Evolutionary conservation across 805 yeast genomes (phyloP).

Genomic region (Dipodascus geniculatus): DNA sequence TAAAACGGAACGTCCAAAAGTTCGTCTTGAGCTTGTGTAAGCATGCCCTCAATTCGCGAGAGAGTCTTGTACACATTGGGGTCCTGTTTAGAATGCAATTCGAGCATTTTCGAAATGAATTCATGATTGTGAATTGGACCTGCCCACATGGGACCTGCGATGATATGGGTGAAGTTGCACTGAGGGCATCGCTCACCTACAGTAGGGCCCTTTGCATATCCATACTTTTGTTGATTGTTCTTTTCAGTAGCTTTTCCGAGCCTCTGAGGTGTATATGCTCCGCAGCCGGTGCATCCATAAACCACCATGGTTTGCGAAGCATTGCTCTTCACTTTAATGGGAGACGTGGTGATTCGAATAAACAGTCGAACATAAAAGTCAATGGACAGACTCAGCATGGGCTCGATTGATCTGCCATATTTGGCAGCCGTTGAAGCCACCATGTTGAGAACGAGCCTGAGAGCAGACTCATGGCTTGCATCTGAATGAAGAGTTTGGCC

Average conservation of each 20-base stretch:
- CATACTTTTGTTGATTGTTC: constrained; percentile 26
- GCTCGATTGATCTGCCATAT: constrained; percentile 79
- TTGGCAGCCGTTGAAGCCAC: constrained; percentile 83
- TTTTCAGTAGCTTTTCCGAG: constrained; percentile 38
- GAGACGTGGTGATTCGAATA: constrained; percentile 65
- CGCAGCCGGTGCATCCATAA: constrained; percentile 83
- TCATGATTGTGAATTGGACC: constrained; percentile 61
- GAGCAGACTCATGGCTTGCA: constrained; percentile 86
- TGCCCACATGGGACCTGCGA: constrained; percentile 97
- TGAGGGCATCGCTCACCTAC: constrained; percentile 27
- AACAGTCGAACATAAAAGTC: constrained; percentile 89
- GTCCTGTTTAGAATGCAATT: constrained; percentile 50
- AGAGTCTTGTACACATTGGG: constrained; percentile 60
- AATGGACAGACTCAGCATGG: constrained; percentile 72
- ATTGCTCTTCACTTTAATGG: constrained; percentile 68
- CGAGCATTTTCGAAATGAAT: constrained; percentile 55
- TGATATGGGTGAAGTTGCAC: constrained; percentile 59
- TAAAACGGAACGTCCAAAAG: constrained; percentile 59
- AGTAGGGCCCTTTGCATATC: constrained; percentile 54
- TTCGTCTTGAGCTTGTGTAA: constrained; percentile 71
- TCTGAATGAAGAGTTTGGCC: constrained; percentile 82
- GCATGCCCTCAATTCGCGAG: constrained; percentile 85
- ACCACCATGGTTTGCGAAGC: constrained; percentile 68
- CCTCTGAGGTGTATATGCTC: constrained; percentile 55
- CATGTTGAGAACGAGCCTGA: constrained; percentile 68